Conservation (phyloP, 345 rosid genomes). For the Adansonia digitata region DNA sequence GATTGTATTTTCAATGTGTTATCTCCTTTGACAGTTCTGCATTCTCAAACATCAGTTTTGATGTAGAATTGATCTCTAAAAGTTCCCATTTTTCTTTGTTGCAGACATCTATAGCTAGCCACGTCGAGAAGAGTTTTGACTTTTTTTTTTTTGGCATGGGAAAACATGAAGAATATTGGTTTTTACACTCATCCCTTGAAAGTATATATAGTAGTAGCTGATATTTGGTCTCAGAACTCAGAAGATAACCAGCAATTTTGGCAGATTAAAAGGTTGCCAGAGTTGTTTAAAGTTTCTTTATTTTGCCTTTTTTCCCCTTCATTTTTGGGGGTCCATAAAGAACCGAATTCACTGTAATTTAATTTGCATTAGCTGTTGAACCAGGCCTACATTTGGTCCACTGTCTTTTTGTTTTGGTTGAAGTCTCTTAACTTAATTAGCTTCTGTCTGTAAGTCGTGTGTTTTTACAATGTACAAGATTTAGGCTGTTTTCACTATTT, state of each 20-base stretch:
- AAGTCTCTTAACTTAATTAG: constrained; percentile 8
- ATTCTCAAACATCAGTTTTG: neutral
- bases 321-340: neutral
- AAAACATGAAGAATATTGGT: constrained; percentile 12
- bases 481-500: constrained; percentile 6
- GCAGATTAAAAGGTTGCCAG: constrained; percentile 5
- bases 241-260: constrained; percentile 10
- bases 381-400: constrained; percentile 3
- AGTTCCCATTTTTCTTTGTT: neutral
- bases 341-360: constrained; percentile 12
- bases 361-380: constrained; percentile 9
- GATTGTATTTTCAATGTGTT: neutral
- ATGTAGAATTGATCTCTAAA: neutral
- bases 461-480: constrained; percentile 16
- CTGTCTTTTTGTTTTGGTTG: constrained; percentile 2
- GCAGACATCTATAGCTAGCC: constrained; percentile 31
- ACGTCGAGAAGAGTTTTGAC: constrained; percentile 13
- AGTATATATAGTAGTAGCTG: constrained; percentile 21
- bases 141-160: neutral
- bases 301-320: neutral
- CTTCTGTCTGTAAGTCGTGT: constrained; percentile 8
- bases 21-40: neutral
- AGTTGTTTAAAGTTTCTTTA: neutral
- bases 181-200: constrained; percentile 9
- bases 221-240: neutral